Evolutionary conservation across 306 rosid genomes (phyloP).

Genomic region (Malus sieversii): DNA sequence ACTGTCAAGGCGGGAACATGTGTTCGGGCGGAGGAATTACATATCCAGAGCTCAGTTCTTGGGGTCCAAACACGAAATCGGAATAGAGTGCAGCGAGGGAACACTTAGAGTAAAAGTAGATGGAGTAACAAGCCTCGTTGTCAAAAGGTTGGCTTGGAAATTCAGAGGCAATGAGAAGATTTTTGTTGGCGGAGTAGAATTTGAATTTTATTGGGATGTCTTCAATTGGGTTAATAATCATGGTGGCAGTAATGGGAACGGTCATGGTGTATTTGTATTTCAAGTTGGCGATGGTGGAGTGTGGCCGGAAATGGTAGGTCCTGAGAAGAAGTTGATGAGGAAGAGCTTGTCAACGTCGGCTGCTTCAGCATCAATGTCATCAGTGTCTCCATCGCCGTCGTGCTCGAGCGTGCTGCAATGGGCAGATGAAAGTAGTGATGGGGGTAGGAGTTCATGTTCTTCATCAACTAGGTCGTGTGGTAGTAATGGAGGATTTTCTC

Average conservation of each 20-base stretch:
- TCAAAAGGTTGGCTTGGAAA: slow-evolving; percentile 75
- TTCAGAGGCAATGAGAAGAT: slow-evolving; percentile 83
- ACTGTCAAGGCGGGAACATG: slow-evolving; percentile 65
- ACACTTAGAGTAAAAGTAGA: slow-evolving; percentile 55
- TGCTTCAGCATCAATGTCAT: slow-evolving; percentile 17
- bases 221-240: slow-evolving; percentile 51
- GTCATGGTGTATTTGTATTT: slow-evolving; percentile 65
- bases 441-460: slow-evolving; percentile 75
- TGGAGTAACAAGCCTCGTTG: slow-evolving; percentile 35
- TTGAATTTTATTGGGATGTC: slow-evolving; percentile 81
- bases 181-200: slow-evolving; percentile 47
- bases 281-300: slow-evolving; percentile 68
- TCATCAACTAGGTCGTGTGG: slow-evolving; percentile 59
- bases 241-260: slow-evolving; percentile 24
- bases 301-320: slow-evolving; percentile 74
- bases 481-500: slow-evolving; percentile 59
- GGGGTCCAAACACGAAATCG: slow-evolving; percentile 64
- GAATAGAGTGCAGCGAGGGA: slow-evolving; percentile 54
- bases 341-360: slow-evolving; percentile 34
- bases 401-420: slow-evolving; percentile 62
- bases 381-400: slow-evolving; percentile 32
- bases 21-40: slow-evolving; percentile 52
- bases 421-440: slow-evolving; percentile 83
- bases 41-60: slow-evolving; percentile 45
- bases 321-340: slow-evolving; percentile 64